Evolutionary conservation across 164 flowering plant species (phyloP), one percentile per base, ranked within the genome.

Genomic region (Kalanchoe fedtschenkoi): DNA sequence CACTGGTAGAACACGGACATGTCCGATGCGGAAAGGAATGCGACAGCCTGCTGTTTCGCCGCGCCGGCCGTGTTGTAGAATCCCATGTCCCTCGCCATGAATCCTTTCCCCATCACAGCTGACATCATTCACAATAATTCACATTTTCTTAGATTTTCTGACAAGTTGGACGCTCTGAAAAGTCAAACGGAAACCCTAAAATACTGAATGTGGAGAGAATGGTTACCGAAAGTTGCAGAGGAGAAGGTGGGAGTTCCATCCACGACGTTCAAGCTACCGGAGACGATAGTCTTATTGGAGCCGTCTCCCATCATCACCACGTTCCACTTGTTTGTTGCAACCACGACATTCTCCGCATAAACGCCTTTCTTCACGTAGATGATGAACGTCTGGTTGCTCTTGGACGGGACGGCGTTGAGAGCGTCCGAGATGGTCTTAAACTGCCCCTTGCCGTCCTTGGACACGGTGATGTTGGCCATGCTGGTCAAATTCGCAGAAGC

Each of bases 381-480:
- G 0, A 83, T 71, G 22, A 53, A 77, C 33, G 75, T 62, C 6
- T 58, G 63, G 5, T 39, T 55, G 37, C 26, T 26, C 30, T 66
- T 63, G 55, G 72, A 72, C 0, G 87, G 84, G 46, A 60, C 60
- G 0, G 80, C 70, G 2, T 34, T 62, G 4, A 83, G 68, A 2
- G 91, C 86, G 0, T 64, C 83, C 6, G 35, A 26, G 22, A 85
- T 80, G 26, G 75, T 78, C 65, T 62, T 75, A 58, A 32, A 83
- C 21, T 83, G 75, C 2, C 88, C 86, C 21, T 74, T 76, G 0
- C 91, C 91, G 62, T 85, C 88, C 47, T 76, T 32, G 9, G 86
- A 86, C 62, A 85, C 91, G 3, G 56, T 51, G 26, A 51, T 51
- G 54, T 47, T 47, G 24, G 29, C 28, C 13, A 47, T 47, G 5